phyloP scores from a whole-genome alignment of 345 rosid species.

The Citrus reticulata region DNA sequence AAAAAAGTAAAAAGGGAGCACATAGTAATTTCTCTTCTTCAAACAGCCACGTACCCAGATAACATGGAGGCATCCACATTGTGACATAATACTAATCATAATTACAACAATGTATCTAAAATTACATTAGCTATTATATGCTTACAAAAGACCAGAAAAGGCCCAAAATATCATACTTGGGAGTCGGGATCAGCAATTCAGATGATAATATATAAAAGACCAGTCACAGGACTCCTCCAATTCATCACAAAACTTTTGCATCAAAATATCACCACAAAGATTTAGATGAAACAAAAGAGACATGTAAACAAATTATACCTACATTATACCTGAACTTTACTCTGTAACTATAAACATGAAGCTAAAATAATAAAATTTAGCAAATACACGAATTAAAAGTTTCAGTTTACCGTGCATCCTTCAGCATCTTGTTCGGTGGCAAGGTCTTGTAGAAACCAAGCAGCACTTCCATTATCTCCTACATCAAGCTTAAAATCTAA shows the following conservation, averaged over 20 bases:
- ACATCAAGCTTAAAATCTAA: slow-evolving; percentile 61
- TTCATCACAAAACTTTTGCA: not conserved
- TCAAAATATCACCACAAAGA: not conserved
- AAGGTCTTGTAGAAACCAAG: slow-evolving; percentile 57
- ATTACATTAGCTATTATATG: not conserved
- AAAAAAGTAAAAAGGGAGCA: not conserved
- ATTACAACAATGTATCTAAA: not conserved
- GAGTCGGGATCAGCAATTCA: not conserved
- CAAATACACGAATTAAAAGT: not conserved
- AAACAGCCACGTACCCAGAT: not conserved
- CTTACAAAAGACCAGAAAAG: not conserved
- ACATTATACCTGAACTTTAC: not conserved
- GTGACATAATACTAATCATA: not conserved
- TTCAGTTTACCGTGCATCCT: slow-evolving; percentile 44
- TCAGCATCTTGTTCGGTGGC: slow-evolving; percentile 54
- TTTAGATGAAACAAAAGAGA: not conserved
- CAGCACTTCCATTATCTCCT: slow-evolving; percentile 40
- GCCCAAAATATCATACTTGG: not conserved
- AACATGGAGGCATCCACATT: not conserved
- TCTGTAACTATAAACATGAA: not conserved
- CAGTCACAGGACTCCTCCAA: not conserved
- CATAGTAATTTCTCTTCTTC: not conserved
- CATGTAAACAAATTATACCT: not conserved
- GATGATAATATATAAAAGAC: not conserved
- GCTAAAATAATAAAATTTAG: not conserved